Percentiles rank a stretch among this genome's conserved stretches.
Conservation (phyloP, 1,284 basidiomycete species). For the Termitomyces sp. region DNA sequence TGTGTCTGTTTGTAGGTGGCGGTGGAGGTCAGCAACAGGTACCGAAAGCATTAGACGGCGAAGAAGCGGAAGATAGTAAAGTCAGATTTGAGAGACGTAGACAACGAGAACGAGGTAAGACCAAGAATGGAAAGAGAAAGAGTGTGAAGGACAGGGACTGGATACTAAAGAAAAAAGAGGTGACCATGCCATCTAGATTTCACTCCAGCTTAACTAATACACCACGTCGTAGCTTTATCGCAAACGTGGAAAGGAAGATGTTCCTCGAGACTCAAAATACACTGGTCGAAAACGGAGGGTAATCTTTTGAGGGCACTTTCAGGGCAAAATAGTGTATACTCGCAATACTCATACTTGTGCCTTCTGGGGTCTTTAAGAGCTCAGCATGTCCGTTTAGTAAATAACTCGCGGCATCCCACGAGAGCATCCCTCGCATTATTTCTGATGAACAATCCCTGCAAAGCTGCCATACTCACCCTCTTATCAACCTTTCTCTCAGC, state of each 20-base stretch:
- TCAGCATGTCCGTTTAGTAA: slow-evolving; percentile 28
- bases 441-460: slow-evolving; percentile 91
- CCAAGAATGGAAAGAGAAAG: slow-evolving; percentile 61
- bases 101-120: slow-evolving; percentile 50
- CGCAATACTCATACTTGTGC: background rate
- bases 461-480: slow-evolving; percentile 85
- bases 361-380: background rate
- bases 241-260: slow-evolving; percentile 73
- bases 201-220: slow-evolving; percentile 3
- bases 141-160: slow-evolving; percentile 67
- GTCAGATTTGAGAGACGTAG: slow-evolving; percentile 67
- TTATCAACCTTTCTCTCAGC: slow-evolving; percentile 48
- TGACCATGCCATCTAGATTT: slow-evolving; percentile 21
- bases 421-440: slow-evolving; percentile 63
- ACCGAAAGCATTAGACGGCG: slow-evolving; percentile 71
- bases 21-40: slow-evolving; percentile 59
- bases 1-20: slow-evolving; percentile 86
- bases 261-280: slow-evolving; percentile 77
- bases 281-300: slow-evolving; percentile 72
- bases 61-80: slow-evolving; percentile 47
- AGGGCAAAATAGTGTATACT: background rate
- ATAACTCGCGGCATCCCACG: slow-evolving; percentile 47
- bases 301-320: slow-evolving; percentile 44
- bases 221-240: slow-evolving; percentile 57
- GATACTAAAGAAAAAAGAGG: slow-evolving; percentile 85